Conservation (phyloP, 2,329 filamentous ascomycete genomes). For the Exophiala sp. region DNA sequence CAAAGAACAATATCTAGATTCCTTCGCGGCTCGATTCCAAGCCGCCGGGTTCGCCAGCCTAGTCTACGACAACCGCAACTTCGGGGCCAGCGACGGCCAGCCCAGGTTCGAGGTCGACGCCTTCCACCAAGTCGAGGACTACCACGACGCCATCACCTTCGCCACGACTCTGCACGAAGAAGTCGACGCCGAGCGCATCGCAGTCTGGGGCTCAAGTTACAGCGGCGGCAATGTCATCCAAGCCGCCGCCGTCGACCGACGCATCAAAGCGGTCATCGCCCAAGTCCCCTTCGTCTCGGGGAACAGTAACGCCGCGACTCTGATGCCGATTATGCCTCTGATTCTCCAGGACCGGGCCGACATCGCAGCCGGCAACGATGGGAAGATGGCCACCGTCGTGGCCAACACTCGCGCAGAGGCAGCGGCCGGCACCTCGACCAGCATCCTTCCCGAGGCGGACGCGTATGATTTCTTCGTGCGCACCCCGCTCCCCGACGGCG, state of each 20-base stretch:
- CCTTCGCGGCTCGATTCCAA: background rate
- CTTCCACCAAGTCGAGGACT: slow-evolving; percentile 33
- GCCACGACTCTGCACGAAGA: slow-evolving; percentile 30
- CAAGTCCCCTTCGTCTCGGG: slow-evolving; percentile 22
- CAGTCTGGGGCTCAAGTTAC: slow-evolving; percentile 36
- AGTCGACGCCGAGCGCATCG: slow-evolving; percentile 34
- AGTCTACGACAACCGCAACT: slow-evolving; percentile 24
- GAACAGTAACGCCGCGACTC: background rate
- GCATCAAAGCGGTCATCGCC: slow-evolving; percentile 36
- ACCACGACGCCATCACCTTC: slow-evolving; percentile 37
- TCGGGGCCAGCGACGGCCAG: slow-evolving; percentile 29
- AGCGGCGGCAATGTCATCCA: slow-evolving; percentile 35
- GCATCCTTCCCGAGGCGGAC: background rate
- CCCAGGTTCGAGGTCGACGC: slow-evolving; percentile 29
- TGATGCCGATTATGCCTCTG: background rate
- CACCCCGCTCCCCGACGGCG: background rate
- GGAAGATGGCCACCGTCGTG: background rate
- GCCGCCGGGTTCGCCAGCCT: background rate
- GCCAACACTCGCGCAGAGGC: background rate
- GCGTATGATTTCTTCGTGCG: background rate
- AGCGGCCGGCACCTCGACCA: background rate
- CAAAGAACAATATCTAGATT: background rate
- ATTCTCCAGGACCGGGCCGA: background rate
- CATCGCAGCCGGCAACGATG: background rate
- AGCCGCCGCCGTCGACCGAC: slow-evolving; percentile 34